Base-by-base conservation (phyloP, 2,329 filamentous ascomycete genomes). In the Colletotrichum cordylinicola region DNA sequence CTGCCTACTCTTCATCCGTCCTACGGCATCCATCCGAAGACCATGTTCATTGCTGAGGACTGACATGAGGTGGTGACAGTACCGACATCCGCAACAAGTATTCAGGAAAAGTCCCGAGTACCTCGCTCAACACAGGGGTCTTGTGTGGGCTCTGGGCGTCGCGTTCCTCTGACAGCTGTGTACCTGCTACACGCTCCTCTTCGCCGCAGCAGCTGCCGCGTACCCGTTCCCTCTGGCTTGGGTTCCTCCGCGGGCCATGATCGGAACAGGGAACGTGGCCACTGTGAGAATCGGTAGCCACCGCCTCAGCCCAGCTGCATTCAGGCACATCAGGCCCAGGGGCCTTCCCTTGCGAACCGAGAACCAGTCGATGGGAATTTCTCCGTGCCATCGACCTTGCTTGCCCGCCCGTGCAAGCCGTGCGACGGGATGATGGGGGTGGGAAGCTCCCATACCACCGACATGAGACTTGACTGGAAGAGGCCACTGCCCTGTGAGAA, bases 221-320 rank as follows among this genome's bases (percentile, higher is more conserved):
- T 72, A 73, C 33, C 73, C 73, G 70, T 64, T 56, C 24, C 39
- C 64, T 64, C 15, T 60, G 60, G 67, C 62, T 73, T 73, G 56
- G 69, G 43, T 67, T 61, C 24, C 61, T 64, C 16, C 43, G 43
- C 43, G 43, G 43, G 43, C n/a, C 21, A 65, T 24, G 55, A 67
- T 67, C 68, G 69, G 69, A 39, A 67, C 61, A 67, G 69, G 73
- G 64, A 60, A 67, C 43, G 62, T 61, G 69, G 69, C 24, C 62
- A 72, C 73, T 75, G 73, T 68, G 69, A 67, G 55, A 72, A 75
- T 56, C 69, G 13, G 55, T 18, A 31, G 35, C 13, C 67, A 43
- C 39, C 43, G 39, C 55, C 52, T 61, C 68, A 72, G 72, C 72
- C 61, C 68, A 29, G 39, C 21, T 35, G 18, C 48, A 18, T 52